Conservation (phyloP, 768 basidiomycete species). For the Mycena amicta region DNA sequence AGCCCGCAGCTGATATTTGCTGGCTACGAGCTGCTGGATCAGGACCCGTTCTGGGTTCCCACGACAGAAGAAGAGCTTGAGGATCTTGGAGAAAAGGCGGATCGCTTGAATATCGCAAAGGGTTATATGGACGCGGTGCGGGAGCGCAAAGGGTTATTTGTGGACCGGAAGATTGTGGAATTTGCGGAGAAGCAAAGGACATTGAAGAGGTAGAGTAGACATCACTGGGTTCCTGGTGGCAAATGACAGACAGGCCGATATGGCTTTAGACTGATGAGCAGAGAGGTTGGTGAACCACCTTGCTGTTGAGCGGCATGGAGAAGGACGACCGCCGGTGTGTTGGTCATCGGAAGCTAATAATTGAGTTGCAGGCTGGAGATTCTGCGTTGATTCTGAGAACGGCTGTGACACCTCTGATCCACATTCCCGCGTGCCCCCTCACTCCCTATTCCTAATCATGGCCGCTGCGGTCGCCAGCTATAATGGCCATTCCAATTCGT, state of each 20-base stretch:
- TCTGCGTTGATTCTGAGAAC: no score
- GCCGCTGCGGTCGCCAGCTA: conserved; percentile 23
- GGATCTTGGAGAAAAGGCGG: conserved; percentile 95
- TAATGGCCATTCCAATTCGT: conserved; percentile 11
- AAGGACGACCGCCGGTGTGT: neutral
- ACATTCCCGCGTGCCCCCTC: conserved; percentile 1
- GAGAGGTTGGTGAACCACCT: no score
- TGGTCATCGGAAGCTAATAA: no score
- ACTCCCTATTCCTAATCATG: conserved; percentile 12
- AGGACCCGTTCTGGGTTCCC: conserved; percentile 97
- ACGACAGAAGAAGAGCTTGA: conserved; percentile 96
- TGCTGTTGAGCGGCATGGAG: neutral
- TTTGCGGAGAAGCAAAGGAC: conserved; percentile 98
- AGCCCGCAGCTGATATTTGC: conserved; percentile 93
- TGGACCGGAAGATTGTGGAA: conserved; percentile 92
- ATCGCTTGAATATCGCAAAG: conserved; percentile 90
- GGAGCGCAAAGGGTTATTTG: conserved; percentile 92
- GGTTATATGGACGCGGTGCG: conserved; percentile 89
- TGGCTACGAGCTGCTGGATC: conserved; percentile 91
- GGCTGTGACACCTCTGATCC: no score
- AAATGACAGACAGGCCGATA: neutral
- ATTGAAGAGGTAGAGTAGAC: conserved; percentile 52
- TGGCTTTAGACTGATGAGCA: neutral
- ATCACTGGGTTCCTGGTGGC: no score
- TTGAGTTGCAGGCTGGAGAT: no score